Conservation (phyloP, 805 yeast species). For the Pichia eremophila region DNA sequence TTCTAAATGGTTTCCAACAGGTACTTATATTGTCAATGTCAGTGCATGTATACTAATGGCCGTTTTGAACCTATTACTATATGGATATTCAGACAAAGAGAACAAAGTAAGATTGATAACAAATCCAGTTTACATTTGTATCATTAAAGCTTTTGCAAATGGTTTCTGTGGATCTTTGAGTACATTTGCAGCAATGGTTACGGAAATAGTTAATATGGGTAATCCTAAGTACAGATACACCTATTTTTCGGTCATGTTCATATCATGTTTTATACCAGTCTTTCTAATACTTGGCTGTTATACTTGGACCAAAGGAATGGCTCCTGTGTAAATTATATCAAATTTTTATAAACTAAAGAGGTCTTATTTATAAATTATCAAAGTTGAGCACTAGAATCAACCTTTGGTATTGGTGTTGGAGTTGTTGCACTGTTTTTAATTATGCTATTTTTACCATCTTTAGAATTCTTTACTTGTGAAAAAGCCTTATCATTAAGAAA, state of each 20-base stretch:
- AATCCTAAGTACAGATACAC: conserved; percentile 14
- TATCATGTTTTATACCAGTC: conserved; percentile 19
- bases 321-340: too few relatives aligned
- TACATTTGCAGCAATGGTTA: conserved; percentile 62
- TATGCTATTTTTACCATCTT: not conserved
- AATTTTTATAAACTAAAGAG: too few relatives aligned
- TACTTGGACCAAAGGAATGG: conserved; percentile 49
- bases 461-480: not conserved
- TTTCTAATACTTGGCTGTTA: conserved; percentile 59
- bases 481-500: not conserved
- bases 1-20: conserved; percentile 39
- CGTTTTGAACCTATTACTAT: conserved; percentile 11
- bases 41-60: conserved; percentile 14
- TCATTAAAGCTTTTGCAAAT: conserved; percentile 14
- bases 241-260: not conserved
- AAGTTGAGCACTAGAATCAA: not conserved
- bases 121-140: conserved; percentile 9
- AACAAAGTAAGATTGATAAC: conserved; percentile 5
- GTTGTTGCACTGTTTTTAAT: not conserved
- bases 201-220: conserved; percentile 38
- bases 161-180: conserved; percentile 22
- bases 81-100: conserved; percentile 9
- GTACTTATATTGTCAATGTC: conserved; percentile 34
- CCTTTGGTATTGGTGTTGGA: not conserved
- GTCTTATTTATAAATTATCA: too few relatives aligned